phyloP scores from a whole-genome alignment of 371 early-diverging fungal genomes.

The Choanephora cucurbitarum region DNA sequence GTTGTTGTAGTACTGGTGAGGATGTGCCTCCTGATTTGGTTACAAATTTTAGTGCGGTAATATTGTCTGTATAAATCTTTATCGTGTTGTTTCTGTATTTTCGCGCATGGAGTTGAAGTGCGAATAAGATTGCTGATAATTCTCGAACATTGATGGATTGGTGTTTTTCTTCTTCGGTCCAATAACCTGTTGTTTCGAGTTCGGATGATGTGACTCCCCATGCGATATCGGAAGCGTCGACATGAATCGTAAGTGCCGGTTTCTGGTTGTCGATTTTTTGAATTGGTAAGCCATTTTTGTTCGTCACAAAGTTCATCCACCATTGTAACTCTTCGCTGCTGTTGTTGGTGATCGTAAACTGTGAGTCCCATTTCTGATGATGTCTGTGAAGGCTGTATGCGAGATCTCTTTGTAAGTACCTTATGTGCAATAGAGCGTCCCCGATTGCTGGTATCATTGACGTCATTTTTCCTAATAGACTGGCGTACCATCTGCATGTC shows the following conservation, averaged over 20 bases:
- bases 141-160: background rate
- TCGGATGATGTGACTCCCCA: background rate
- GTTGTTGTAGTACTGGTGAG: background rate
- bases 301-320: constrained; percentile 2
- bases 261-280: background rate
- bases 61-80: constrained; percentile 9
- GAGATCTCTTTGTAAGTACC: constrained; percentile 6
- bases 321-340: constrained; percentile 6
- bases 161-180: background rate
- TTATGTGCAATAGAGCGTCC: constrained; percentile 9
- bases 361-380: constrained; percentile 9
- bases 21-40: no score
- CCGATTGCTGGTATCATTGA: constrained; percentile 20
- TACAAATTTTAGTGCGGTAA: constrained; percentile 3
- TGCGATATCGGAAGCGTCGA: background rate
- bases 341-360: background rate
- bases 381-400: background rate
- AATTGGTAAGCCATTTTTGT: constrained; percentile 11
- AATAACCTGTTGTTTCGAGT: background rate
- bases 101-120: background rate
- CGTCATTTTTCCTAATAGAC: constrained; percentile 17
- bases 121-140: constrained; percentile 5
- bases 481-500: constrained; percentile 7
- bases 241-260: background rate
- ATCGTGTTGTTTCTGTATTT: background rate